Base-by-base conservation (phyloP, 2,329 filamentous ascomycete species). In the Arthroderma sp. region DNA sequence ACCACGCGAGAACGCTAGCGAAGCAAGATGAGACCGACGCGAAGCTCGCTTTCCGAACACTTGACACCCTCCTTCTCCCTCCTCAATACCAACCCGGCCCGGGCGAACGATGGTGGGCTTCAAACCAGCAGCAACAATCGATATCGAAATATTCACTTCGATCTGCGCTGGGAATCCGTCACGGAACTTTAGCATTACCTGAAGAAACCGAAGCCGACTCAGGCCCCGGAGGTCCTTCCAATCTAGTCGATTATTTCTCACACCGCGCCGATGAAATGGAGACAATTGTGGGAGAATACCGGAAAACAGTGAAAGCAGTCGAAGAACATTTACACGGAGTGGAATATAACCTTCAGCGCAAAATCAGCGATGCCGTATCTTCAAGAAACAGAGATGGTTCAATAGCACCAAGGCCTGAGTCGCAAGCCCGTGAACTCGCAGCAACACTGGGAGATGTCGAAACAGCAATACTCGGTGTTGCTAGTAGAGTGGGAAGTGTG, bases 1-100 rank as follows among this genome's bases (percentile, higher is more conserved):
- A 75, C 15, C 63, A 70, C 42, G 66, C 76, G 5, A 74, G 75
- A 51, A 68, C 67, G 11, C 65, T 72, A 50, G 76, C 75, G 55
- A 73, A 80, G 53, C 75, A 76, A 49, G 83, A 85, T 58, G 77
- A 75, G 27, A 73, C 78, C 33, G 80, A 87, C 52, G 81, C 81
- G 6, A 76, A 80, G 52, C 72, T 85, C 44, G 77, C 77, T 49
- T 84, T 85, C 68, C 77, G 80, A 46, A 80, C 81, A 22, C 77
- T 85, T 30, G 80, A 86, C 55, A 85, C 85, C 56, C 70, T 87
- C 44, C 80, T 81, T 53, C 69, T 88, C 10, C 84, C 85, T 1
- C 55, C 69, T 40, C 73, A 78, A 51, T 81, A 77, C 57, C 77
- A 80, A 53, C 73, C 75, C 46, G 60, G 60, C 6, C 54, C 61